Conservation (phyloP, 768 basidiomycete species). For the Coprinopsis sp. region DNA sequence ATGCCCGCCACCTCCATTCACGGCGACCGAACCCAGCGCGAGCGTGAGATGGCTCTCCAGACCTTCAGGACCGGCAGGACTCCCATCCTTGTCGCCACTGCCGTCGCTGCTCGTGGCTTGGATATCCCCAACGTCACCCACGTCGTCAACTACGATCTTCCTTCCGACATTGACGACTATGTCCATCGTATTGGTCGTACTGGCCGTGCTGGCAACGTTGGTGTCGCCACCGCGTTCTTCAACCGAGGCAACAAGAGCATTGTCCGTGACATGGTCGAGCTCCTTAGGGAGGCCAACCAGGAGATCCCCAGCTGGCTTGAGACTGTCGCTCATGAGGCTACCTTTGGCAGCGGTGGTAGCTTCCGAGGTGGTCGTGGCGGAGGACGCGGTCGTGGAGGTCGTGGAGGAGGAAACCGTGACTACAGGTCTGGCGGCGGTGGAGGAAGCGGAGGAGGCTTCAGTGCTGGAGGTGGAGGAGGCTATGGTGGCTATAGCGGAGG, state of each 20-base stretch:
- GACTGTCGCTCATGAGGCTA: conserved; percentile 74
- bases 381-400: conserved; percentile 56
- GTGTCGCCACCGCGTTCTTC: conserved; percentile 94
- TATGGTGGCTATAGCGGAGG: conserved; percentile 28
- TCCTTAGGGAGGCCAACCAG: conserved; percentile 94
- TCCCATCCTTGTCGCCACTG: conserved; percentile 95
- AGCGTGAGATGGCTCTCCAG: conserved; percentile 92
- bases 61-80: conserved; percentile 95
- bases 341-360: conserved; percentile 57
- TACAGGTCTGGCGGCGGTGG: conserved; percentile 28
- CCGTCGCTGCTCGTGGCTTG: conserved; percentile 97
- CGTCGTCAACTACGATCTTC: conserved; percentile 97
- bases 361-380: conserved; percentile 53
- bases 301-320: conserved; percentile 92
- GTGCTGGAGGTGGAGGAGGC: conserved; percentile 26
- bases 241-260: conserved; percentile 92
- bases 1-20: conserved; percentile 96
- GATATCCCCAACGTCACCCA: conserved; percentile 99
- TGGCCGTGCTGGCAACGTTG: conserved; percentile 97
- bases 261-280: conserved; percentile 85
- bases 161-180: conserved; percentile 98
- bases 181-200: conserved; percentile 98
- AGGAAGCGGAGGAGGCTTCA: conserved; percentile 33
- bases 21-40: conserved; percentile 95
- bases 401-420: conserved; percentile 44